Conservation (phyloP, 352 stramenopile species). For the Phytophthora sansomeana region DNA sequence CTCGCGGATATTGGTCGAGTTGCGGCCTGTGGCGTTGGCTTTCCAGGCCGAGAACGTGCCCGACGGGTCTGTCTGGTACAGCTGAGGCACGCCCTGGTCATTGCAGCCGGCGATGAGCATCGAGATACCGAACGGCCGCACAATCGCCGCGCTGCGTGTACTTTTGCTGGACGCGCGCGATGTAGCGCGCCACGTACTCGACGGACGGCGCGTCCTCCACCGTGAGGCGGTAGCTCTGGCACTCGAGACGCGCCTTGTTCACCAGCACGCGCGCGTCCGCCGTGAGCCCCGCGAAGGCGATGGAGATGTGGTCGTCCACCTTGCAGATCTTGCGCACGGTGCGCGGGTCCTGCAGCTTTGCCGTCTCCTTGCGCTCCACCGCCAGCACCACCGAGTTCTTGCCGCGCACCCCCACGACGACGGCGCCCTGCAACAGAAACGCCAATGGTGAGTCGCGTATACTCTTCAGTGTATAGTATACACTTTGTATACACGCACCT, state of each 20-base stretch:
- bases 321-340: slow-evolving; percentile 99
- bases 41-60: slow-evolving; percentile 99
- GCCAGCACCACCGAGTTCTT: slow-evolving; percentile 96
- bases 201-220: slow-evolving; percentile 94
- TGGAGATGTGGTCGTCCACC: slow-evolving; percentile 97
- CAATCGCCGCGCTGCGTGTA: slow-evolving; percentile 98
- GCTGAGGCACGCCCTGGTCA: slow-evolving; percentile 90
- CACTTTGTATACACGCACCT: slow-evolving; percentile 50
- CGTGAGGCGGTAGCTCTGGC: slow-evolving; percentile 98
- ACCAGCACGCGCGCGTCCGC: slow-evolving; percentile 98
- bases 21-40: slow-evolving; percentile 97
- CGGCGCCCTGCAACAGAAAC: slow-evolving; percentile 81
- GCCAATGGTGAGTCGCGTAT: neutral
- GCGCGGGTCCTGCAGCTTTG: slow-evolving; percentile 96
- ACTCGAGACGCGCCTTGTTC: slow-evolving; percentile 97
- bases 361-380: slow-evolving; percentile 91
- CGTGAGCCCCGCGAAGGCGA: slow-evolving; percentile 98
- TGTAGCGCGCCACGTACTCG: slow-evolving; percentile 98
- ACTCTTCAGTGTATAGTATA: slow-evolving; percentile 7
- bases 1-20: slow-evolving; percentile 97
- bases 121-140: slow-evolving; percentile 98
- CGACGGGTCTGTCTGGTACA: slow-evolving; percentile 99
- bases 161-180: slow-evolving; percentile 97
- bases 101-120: slow-evolving; percentile 97
- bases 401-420: slow-evolving; percentile 97